Base-by-base conservation (phyloP, 1,284 basidiomycete species). In the Boletellus deceptivus region DNA sequence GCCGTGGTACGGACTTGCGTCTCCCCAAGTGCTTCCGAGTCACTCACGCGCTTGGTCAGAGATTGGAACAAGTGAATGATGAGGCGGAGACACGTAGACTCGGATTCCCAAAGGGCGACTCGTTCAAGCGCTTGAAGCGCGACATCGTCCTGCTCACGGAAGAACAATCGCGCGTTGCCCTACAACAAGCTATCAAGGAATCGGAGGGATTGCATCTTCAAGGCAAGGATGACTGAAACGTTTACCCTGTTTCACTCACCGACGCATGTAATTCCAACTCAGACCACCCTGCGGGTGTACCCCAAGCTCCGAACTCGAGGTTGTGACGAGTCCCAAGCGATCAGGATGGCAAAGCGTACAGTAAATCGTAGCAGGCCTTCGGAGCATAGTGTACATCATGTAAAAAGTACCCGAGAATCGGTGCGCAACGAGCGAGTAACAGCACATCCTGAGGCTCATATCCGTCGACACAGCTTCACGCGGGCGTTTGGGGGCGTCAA, bases 141-240 rank as follows among this genome's bases (percentile, higher is more conserved):
- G 83, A 90, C 59, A 77, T 90, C 50, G 67, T 86, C 4, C 69
- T 90, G 9, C 75, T 80, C 13, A 82, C 80, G 2, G 72, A 76
- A 24, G 77, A 59, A 24, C 67, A 67, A 47, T 70, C 55, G 10
- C 49, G 36, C n/a, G 16, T 14, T 11, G 33, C 53, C 14, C 59
- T 52, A 14, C 18, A 50, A 7, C 55, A 42, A n/a, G 42, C 24
- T 7, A 14, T 45, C 3, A 25, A 13, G 22, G 45, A 52, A 44
- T 46, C 39, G 3, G 52, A 47, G 38, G 43, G 29, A 17, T 29
- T 16, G 6, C 55, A 49, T 35, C 34, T 38, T 11, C 43, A 49
- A 29, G 6, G 3, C 37, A 52, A 53, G 46, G 33, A 36, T 6
- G 17, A 55, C n/a, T 53, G 35, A 57, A 7, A 16, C 24, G 20